Percentiles rank a stretch among this genome's conserved stretches.
Evolutionary conservation across 2,329 filamentous ascomycete species (phyloP).

Genomic region (Cladosporium sp.): DNA sequence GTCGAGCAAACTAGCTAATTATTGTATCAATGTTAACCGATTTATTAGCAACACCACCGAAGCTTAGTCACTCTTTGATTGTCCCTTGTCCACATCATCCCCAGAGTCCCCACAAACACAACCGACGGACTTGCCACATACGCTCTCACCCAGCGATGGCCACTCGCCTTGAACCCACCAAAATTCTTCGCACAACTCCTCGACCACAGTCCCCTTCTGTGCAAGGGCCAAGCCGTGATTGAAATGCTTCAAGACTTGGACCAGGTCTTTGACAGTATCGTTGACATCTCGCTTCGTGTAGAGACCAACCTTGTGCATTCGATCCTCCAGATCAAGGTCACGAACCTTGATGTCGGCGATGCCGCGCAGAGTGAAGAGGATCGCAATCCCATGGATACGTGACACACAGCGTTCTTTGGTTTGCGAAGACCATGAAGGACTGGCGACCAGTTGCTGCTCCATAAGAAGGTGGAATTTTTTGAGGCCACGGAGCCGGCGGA

Average conservation of each 20-base stretch:
- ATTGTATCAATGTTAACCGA: background rate
- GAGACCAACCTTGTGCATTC: background rate
- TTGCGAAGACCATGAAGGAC: background rate
- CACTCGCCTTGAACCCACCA: background rate
- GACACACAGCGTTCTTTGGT: background rate
- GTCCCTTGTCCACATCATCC: background rate
- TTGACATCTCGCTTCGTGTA: background rate
- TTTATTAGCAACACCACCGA: background rate
- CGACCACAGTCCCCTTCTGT: background rate
- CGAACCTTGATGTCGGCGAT: constrained; percentile 16
- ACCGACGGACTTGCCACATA: background rate
- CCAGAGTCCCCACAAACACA: background rate
- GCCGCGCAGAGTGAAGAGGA: constrained; percentile 8
- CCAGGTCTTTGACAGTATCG: background rate
- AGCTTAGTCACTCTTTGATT: background rate
- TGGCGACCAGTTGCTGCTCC: background rate
- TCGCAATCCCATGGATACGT: background rate
- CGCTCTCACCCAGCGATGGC: background rate
- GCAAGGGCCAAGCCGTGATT: constrained; percentile 12
- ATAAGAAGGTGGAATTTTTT: constrained; percentile 7
- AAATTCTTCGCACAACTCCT: background rate
- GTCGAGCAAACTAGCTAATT: background rate
- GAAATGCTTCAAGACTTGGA: constrained; percentile 3
- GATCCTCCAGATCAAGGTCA: constrained; percentile 8
- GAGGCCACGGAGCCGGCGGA: constrained; percentile 5